phyloP scores from a whole-genome alignment of 495 filamentous ascomycete species.

The Bombardia bombarda region DNA sequence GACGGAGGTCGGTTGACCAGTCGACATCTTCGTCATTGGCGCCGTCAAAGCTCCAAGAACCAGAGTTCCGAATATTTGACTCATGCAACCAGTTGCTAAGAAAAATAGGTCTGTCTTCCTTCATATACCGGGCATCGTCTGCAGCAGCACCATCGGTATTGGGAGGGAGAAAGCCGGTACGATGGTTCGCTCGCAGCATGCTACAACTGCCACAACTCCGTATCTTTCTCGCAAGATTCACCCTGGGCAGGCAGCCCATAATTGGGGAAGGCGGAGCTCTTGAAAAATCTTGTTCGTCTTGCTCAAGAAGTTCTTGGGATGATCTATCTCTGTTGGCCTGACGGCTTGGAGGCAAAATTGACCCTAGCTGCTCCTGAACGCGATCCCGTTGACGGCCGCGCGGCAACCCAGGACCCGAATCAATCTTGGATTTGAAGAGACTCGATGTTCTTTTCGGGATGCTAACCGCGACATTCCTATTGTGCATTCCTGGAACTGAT shows the following conservation, averaged over 20 bases:
- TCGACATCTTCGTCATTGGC: slow-evolving; percentile 7
- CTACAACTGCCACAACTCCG: slow-evolving; percentile 7
- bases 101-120: too few species aligned
- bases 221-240: slow-evolving; percentile 5
- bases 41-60: slow-evolving; percentile 14
- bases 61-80: too few species aligned
- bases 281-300: neutral
- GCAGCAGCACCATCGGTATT: slow-evolving; percentile 7
- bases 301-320: neutral
- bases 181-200: slow-evolving; percentile 1
- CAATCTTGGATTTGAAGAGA: slow-evolving; percentile 6
- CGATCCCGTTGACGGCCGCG: neutral
- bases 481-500: slow-evolving; percentile 17
- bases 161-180: slow-evolving; percentile 6
- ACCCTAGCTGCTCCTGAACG: slow-evolving; percentile 7
- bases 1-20: too few species aligned
- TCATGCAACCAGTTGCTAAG: too few species aligned
- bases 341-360: neutral
- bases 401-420: neutral
- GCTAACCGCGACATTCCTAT: slow-evolving; percentile 11
- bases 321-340: neutral
- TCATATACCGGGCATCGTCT: neutral
- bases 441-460: slow-evolving; percentile 11
- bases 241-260: slow-evolving; percentile 6
- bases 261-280: neutral